A percentile compares a stretch with the other conserved stretches of the same genome.
These are phyloP conservation scores for Mycosarcoma mackinlayi DNA, from an alignment of 1,284 basidiomycete genomes.

Conservation along the genomic window DNA sequence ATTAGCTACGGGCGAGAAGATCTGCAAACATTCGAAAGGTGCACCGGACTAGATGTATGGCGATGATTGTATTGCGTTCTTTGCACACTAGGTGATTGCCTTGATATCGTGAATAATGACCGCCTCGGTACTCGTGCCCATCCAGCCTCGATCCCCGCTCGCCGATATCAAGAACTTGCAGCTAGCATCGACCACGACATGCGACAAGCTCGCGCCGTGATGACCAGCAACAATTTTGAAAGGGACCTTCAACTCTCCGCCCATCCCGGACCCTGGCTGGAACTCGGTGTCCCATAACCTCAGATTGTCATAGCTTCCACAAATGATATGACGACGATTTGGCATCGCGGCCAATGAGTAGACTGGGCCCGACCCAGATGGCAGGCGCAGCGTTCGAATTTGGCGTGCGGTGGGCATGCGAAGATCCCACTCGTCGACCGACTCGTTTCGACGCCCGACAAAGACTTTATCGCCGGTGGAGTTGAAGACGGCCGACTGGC, in stretches of 20 bases:
- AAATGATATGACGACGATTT: constrained; percentile 87
- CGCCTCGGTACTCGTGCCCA: constrained; percentile 58
- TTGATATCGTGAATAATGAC: constrained; percentile 63
- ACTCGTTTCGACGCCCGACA: constrained; percentile 89
- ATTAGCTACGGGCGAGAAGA: too few relatives aligned
- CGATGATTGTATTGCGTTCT: too few relatives aligned
- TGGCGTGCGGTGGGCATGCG: constrained; percentile 69
- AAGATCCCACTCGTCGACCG: constrained; percentile 94
- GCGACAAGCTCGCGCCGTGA: constrained; percentile 90
- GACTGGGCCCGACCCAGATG: constrained; percentile 87
- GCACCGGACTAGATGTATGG: too few relatives aligned
- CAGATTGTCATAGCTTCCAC: constrained; percentile 91
- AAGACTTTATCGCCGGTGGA: constrained; percentile 87
- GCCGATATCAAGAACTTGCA: constrained; percentile 87
- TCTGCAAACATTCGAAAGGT: too few relatives aligned
- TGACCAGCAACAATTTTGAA: constrained; percentile 98
- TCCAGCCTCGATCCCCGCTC: constrained; percentile 94
- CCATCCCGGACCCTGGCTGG: constrained; percentile 70
- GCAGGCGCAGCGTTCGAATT: constrained; percentile 84
- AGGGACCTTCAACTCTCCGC: constrained; percentile 71
- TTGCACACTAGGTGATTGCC: constrained; percentile 11
- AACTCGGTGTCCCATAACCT: constrained; percentile 90
- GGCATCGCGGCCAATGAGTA: constrained; percentile 90
- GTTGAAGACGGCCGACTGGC: constrained; percentile 79
- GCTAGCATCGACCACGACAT: constrained; percentile 87